Base-by-base conservation (phyloP, 306 rosid species). In the Clitoria ternatea region DNA sequence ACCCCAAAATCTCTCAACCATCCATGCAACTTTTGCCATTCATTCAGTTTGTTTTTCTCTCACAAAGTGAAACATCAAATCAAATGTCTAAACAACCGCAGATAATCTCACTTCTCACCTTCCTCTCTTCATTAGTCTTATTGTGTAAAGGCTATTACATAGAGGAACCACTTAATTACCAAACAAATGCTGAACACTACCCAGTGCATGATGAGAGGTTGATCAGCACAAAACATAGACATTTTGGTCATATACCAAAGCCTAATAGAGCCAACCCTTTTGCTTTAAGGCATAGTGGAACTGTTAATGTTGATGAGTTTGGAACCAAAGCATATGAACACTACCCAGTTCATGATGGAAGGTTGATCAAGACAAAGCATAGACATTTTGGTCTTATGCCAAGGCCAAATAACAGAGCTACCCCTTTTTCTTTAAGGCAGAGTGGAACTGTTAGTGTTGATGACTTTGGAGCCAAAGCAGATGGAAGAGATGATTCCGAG, bases 391-490 rank as follows among this genome's bases (percentile, higher is more conserved):
- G 76, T 27, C 50, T 49, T 17, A 75, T 32, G 52, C 32, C 67
- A 50, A 71, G 81, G 74, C 22, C 73, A n/a, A 37, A 59, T 27
- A 27, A n/a, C n/a, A n/a, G n/a, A 24, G 59, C 80, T 8, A 10
- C 26, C 12, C 3, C 52, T 66, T 29, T 4, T 49, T 24, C 55
- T 69, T 64, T 81, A 17, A 18, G 44, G 35, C 66, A 73, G 14
- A 9, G 47, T 3, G 72, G 69, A 42, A 19, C 65, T 7, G 52
- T 86, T 33, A 84, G 32, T 81, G 95, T 92, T 57, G 87, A 86
- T 78, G 73, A 76, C n/a, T 92, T 55, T 72, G 98, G 98, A 76
- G 98, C 96, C 61, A 69, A 50, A 66, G 86, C 63, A 6, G 70
- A 87, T 61, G 92, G 92, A 57, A 57, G 76, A 57, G 95, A 87